Conservation (phyloP, 176 grass and related monocot species). For the Elymus sibiricus region DNA sequence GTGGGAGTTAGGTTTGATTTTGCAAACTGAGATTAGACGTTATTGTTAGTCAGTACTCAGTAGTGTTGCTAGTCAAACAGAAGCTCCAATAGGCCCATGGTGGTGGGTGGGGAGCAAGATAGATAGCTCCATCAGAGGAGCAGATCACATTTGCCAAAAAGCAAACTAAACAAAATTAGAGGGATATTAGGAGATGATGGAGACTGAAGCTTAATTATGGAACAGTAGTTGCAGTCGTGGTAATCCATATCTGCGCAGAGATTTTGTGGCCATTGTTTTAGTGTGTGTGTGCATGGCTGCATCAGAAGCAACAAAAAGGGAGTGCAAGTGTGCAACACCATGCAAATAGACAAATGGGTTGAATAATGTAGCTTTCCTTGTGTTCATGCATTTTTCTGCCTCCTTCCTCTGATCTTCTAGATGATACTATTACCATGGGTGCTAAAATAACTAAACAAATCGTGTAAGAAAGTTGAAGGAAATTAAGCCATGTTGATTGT, state of each 20-base stretch:
- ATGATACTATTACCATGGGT: background rate
- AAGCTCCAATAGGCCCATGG: slow-evolving; percentile 29
- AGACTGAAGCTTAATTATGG: slow-evolving; percentile 30
- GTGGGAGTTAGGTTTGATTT: slow-evolving; percentile 23
- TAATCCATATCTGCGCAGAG: slow-evolving; percentile 16
- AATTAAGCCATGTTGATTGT: background rate
- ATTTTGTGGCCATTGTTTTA: slow-evolving; percentile 41
- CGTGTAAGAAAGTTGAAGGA: background rate
- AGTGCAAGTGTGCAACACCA: background rate
- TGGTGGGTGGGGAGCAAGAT: slow-evolving; percentile 54
- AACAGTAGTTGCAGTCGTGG: slow-evolving; percentile 30
- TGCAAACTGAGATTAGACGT: background rate
- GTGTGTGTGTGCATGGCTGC: slow-evolving; percentile 15
- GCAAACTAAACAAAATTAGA: slow-evolving; percentile 4
- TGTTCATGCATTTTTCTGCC: background rate
- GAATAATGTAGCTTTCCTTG: background rate
- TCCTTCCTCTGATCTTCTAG: background rate
- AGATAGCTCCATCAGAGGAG: slow-evolving; percentile 40
- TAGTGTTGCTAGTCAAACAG: background rate
- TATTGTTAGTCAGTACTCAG: no score
- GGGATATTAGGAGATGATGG: slow-evolving; percentile 20
- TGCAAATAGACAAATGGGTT: background rate
- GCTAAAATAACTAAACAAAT: background rate
- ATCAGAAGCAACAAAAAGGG: slow-evolving; percentile 40
- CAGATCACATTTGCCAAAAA: slow-evolving; percentile 12